Evolutionary conservation across 176 grass and related monocot species (phyloP), one percentile per base, ranked within the genome.

Genomic region (Rhynchospora breviuscula): DNA sequence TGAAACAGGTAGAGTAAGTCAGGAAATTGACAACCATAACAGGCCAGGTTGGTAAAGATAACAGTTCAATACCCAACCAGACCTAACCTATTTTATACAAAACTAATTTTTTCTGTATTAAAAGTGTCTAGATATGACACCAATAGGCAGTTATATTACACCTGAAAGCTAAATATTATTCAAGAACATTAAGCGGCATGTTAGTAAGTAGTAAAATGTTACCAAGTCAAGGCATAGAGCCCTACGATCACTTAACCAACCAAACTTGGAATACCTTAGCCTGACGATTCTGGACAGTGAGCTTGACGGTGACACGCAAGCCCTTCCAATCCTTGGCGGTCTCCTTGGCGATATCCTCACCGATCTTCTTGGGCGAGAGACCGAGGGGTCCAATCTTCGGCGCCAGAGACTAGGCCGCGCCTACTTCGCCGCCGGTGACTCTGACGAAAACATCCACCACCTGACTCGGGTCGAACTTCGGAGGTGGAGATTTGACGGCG

Each of bases 331-430:
- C 94, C 86, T 93, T 97, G 33, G 94, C 94, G 23, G 94, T 97
- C 91, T 97, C 94, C 91, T 97, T 97, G 63, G 94, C 94, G 60
- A 97, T 97, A 88, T 93, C 94, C 86, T 97, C 89, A 45, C 94
- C 94, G 65, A 93, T 88, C 91, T 97, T 97, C 94, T 97, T 97
- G 14, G 94, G 94, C 80, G 94, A 97, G 68, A 97, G 94, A 47
- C 94, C 94, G 63, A 97, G 85, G 0, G 94, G 94, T 1, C 94
- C 94, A 82, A 97, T 97, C 87, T 97, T 93, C 14, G 91, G 94
- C 7, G 94, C 94, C 2, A 97, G 81, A 14, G 94, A 97, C 10
- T 87, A 91, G 10, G 94, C 94, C 49, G 91, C 94, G 33, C 94
- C 94, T 1, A 97, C 94, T 84, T 97, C 94, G 2, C 94, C 94